Conservation (phyloP, 495 filamentous ascomycete species). For the Pyrenopolyporus hunteri region DNA sequence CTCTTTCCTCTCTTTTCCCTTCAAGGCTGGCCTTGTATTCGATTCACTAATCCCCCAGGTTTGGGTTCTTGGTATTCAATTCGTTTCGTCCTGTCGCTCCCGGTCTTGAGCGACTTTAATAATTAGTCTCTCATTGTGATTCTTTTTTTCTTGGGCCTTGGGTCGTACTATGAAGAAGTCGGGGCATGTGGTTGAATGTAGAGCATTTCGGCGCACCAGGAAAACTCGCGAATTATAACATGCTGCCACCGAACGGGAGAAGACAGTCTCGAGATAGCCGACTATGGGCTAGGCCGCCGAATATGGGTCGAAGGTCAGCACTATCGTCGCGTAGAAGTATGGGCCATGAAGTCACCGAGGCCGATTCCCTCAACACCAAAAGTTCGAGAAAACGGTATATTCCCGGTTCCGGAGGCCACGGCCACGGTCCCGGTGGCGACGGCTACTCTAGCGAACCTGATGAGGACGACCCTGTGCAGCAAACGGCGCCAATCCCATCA, state of each 20-base stretch:
- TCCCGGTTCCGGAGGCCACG: conserved; percentile 7
- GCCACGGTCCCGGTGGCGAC: conserved; percentile 1
- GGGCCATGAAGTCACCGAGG: background rate
- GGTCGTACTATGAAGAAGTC: conserved; percentile 36
- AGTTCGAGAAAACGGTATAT: conserved; percentile 2
- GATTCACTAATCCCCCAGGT: conserved; percentile 24
- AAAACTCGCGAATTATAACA: conserved; percentile 22
- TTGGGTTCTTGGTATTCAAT: conserved; percentile 31
- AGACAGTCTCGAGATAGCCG: conserved; percentile 23
- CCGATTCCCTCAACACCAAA: background rate
- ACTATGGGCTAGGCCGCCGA: conserved; percentile 20
- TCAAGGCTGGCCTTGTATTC: conserved; percentile 40
- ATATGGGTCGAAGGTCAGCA: conserved; percentile 18
- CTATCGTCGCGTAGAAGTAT: conserved; percentile 10
- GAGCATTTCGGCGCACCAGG: conserved; percentile 33
- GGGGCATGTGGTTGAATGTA: conserved; percentile 33
- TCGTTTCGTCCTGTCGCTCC: conserved; percentile 29
- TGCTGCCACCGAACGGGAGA: conserved; percentile 33
- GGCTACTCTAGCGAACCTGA: conserved; percentile 2
- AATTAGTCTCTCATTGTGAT: conserved; percentile 9
- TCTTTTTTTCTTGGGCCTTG: conserved; percentile 14
- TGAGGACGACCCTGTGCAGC: conserved; percentile 6
- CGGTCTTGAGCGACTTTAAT: conserved; percentile 16
- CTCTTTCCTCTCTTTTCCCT: conserved; percentile 39
- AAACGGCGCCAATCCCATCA: conserved; percentile 8